phyloP scores from a whole-genome alignment of 2,329 filamentous ascomycete species.

The Ceratocystis alfenasii region DNA sequence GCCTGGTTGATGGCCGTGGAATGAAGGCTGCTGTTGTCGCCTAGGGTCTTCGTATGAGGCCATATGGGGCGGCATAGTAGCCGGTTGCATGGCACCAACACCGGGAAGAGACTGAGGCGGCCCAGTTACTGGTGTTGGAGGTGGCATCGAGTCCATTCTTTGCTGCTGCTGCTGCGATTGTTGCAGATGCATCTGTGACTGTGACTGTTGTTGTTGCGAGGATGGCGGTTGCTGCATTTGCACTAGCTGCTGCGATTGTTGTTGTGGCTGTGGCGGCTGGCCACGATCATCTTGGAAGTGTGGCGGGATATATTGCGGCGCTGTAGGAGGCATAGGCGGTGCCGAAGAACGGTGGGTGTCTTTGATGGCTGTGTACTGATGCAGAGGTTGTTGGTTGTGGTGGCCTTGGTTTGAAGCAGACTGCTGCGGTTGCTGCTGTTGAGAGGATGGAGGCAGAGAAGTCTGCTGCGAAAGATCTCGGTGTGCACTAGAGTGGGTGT shows the following conservation, averaged over 20 bases:
- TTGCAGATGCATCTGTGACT: conserved; percentile 25
- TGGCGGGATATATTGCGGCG: not conserved
- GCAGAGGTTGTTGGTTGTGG: not conserved
- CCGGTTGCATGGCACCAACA: not conserved
- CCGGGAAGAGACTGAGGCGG: conserved; percentile 1
- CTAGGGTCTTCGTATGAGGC: conserved; percentile 2
- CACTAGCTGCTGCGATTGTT: not conserved
- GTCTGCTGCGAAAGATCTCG: conserved; percentile 27
- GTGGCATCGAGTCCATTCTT: conserved; percentile 23
- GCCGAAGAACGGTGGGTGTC: conserved; percentile 3
- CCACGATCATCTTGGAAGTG: conserved; percentile 8
- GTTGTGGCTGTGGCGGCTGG: not conserved
- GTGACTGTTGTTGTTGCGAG: conserved; percentile 18
- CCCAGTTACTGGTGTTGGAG: conserved; percentile 2
- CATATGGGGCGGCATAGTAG: not conserved
- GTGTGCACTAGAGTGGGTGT: conserved; percentile 7
- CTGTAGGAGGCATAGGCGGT: conserved; percentile 9
- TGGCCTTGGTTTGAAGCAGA: not conserved
- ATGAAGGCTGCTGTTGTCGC: not conserved
- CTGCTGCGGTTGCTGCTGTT: conserved; percentile 30
- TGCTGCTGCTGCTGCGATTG: conserved; percentile 1
- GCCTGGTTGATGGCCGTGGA: conserved; percentile 7
- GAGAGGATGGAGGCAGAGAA: conserved; percentile 29
- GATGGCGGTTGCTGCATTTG: conserved; percentile 1
- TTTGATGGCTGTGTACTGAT: conserved; percentile 25